A percentile compares a stretch with the other conserved stretches of the same genome.
Evolutionary conservation across 495 filamentous ascomycete genomes (phyloP).

Genomic region (Trichoderma erinaceum): DNA sequence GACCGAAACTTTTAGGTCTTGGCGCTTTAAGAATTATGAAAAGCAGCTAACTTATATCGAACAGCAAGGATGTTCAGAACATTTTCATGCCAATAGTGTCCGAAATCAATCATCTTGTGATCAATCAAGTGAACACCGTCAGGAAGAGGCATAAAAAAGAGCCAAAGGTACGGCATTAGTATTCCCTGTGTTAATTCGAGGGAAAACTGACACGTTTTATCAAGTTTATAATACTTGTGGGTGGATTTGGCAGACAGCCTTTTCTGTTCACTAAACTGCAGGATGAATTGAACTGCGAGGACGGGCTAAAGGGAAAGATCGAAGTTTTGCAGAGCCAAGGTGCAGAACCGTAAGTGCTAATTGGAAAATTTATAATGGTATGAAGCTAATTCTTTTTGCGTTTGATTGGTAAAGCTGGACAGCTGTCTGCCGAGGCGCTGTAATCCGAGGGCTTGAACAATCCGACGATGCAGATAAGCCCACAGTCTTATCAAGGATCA

Average conservation of each 20-base stretch:
- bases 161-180: background rate
- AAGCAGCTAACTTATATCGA: background rate
- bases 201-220: background rate
- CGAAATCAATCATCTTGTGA: background rate
- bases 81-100: background rate
- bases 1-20: background rate
- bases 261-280: background rate
- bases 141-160: background rate
- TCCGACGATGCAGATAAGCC: background rate
- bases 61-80: background rate
- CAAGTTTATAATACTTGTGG: slow-evolving; percentile 7
- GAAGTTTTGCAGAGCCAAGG: background rate
- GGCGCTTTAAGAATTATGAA: too few relatives aligned
- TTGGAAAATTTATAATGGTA: background rate
- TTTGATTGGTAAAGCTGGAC: background rate
- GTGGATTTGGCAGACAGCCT: background rate
- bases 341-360: background rate
- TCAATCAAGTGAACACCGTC: background rate
- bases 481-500: background rate
- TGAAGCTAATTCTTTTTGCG: background rate
- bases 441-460: background rate
- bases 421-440: slow-evolving; percentile 13
- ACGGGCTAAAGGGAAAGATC: background rate
- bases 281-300: too few relatives aligned
- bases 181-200: background rate